A percentile compares a stretch with the other conserved stretches of the same genome.
Conservation (phyloP, 2,329 filamentous ascomycete species). For the Alternaria brassicae region DNA sequence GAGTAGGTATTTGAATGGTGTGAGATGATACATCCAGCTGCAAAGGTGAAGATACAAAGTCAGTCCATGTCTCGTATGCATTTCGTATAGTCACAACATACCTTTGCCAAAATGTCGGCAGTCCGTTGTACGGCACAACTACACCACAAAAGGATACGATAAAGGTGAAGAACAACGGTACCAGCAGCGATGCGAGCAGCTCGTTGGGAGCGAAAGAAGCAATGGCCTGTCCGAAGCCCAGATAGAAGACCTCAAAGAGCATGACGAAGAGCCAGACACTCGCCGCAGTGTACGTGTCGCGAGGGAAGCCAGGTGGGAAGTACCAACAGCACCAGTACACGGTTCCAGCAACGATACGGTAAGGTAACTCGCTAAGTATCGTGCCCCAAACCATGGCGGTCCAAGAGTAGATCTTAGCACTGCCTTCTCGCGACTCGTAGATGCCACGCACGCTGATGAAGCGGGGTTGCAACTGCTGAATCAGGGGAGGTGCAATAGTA, state of each 20-base stretch:
- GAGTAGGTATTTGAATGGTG: conserved; percentile 72
- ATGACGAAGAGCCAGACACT: conserved; percentile 70
- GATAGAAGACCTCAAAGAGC: conserved; percentile 70
- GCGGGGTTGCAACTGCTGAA: conserved; percentile 78
- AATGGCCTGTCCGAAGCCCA: conserved; percentile 71
- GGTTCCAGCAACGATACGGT: conserved; percentile 69
- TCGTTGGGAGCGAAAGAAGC: conserved; percentile 72
- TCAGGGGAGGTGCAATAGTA: conserved; percentile 75
- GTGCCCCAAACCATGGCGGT: conserved; percentile 70
- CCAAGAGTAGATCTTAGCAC: conserved; percentile 83
- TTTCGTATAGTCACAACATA: no score
- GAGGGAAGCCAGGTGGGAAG: conserved; percentile 62
- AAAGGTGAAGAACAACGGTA: conserved; percentile 73
- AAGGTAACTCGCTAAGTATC: conserved; percentile 74
- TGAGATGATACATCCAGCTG: conserved; percentile 59
- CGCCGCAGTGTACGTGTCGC: conserved; percentile 64
- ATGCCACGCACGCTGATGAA: conserved; percentile 71
- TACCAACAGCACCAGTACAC: conserved; percentile 66
- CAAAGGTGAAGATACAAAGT: not conserved
- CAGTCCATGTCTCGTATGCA: not conserved
- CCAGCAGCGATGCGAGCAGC: conserved; percentile 69
- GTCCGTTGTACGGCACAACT: conserved; percentile 69
- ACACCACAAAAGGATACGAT: conserved; percentile 78
- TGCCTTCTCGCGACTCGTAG: conserved; percentile 75
- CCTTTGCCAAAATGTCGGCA: conserved; percentile 70